A percentile compares a stretch with the other conserved stretches of the same genome.
Evolutionary conservation across 2,329 filamentous ascomycete genomes (phyloP).

Genomic region (Dactylonectria estremocensis): DNA sequence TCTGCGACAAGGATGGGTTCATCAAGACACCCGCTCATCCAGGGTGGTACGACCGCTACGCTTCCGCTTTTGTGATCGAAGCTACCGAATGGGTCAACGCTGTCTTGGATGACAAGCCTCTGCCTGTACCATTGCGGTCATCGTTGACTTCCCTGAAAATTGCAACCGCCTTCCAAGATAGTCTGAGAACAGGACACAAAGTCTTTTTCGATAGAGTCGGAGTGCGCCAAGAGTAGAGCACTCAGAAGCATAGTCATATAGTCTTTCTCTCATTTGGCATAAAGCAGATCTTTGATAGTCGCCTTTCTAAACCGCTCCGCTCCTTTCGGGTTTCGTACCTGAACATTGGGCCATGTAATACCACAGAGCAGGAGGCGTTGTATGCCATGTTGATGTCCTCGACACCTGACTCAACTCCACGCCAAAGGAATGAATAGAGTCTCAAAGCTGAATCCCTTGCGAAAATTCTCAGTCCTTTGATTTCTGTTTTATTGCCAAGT

Average conservation of each 20-base stretch:
- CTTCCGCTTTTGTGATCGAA: constrained; percentile 47
- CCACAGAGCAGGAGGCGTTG: constrained; percentile 2
- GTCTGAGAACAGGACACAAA: constrained; percentile 28
- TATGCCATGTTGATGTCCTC: constrained; percentile 5
- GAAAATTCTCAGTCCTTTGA: constrained; percentile 15
- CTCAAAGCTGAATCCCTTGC: constrained; percentile 19
- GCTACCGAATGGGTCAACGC: constrained; percentile 41
- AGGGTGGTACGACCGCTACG: constrained; percentile 47
- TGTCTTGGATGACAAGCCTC: constrained; percentile 30
- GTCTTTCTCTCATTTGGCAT: constrained; percentile 9
- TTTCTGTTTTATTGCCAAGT: background rate
- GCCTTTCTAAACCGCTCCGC: constrained; percentile 8
- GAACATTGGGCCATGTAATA: constrained; percentile 10
- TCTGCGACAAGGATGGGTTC: constrained; percentile 40
- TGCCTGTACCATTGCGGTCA: constrained; percentile 36
- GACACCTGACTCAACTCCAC: background rate
- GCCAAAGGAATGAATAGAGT: constrained; percentile 16
- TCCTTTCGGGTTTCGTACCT: constrained; percentile 9
- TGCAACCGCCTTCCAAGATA: constrained; percentile 39
- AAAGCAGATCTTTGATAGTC: background rate
- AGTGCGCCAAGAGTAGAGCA: too few relatives aligned
- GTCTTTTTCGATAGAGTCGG: constrained; percentile 18
- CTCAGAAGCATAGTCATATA: constrained; percentile 2
- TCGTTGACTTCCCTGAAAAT: constrained; percentile 35
- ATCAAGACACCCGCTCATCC: constrained; percentile 42